phyloP scores from a whole-genome alignment of 2,329 filamentous ascomycete species.

The Aspergillus calidoustus region DNA sequence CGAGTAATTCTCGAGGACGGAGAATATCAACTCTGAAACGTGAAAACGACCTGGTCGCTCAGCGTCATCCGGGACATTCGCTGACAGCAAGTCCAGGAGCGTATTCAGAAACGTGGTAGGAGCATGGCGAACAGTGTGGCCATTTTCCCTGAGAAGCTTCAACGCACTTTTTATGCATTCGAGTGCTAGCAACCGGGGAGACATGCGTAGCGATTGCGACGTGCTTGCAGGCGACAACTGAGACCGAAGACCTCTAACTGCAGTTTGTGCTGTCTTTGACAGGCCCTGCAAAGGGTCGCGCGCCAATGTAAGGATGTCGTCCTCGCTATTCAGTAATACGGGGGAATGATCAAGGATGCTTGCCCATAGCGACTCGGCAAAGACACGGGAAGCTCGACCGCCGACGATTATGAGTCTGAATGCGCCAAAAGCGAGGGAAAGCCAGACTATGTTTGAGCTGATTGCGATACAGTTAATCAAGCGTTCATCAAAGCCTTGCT shows the following conservation, averaged over 20 bases:
- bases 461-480: constrained; percentile 66
- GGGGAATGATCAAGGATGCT: constrained; percentile 36
- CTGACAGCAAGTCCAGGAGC: constrained; percentile 36
- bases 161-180: constrained; percentile 39
- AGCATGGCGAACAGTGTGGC: constrained; percentile 34
- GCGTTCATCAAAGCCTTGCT: constrained; percentile 71
- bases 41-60: constrained; percentile 26
- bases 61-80: constrained; percentile 14
- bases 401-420: constrained; percentile 37
- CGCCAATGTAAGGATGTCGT: constrained; percentile 33
- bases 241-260: constrained; percentile 33
- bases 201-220: constrained; percentile 26
- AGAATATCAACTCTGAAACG: constrained; percentile 35
- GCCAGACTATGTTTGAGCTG: constrained; percentile 58
- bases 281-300: constrained; percentile 30
- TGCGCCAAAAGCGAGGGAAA: constrained; percentile 38
- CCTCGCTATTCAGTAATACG: constrained; percentile 32
- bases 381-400: constrained; percentile 34
- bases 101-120: constrained; percentile 32
- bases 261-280: constrained; percentile 36
- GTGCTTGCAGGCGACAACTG: constrained; percentile 33
- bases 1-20: constrained; percentile 45
- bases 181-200: constrained; percentile 40
- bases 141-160: constrained; percentile 37
- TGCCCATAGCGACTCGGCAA: constrained; percentile 36